These are phyloP conservation scores for Cystoderma amianthinum DNA, from an alignment of 768 basidiomycete genomes.

Conservation along the genomic window DNA sequence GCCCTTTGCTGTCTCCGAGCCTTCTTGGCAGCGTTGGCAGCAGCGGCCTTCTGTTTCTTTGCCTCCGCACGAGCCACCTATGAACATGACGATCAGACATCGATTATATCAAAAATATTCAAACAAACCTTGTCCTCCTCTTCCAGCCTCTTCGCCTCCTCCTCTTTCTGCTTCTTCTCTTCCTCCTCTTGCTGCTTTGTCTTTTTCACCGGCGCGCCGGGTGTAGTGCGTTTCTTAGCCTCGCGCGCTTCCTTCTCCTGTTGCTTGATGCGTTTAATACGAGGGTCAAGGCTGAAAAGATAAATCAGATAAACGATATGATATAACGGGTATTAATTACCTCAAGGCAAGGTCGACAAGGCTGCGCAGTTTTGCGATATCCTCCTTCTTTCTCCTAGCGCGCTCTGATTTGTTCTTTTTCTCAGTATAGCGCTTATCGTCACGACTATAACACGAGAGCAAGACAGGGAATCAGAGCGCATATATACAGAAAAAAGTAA, in stretches of 20 bases:
- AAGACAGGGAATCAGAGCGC: too few relatives aligned
- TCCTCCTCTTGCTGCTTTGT: conserved; percentile 69
- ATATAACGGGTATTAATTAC: conserved; percentile 19
- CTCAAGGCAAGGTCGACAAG: conserved; percentile 82
- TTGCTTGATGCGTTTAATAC: conserved; percentile 95
- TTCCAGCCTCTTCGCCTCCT: conserved; percentile 69
- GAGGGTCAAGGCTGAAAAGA: conserved; percentile 61
- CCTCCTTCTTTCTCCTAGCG: conserved; percentile 94
- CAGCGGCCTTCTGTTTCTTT: conserved; percentile 80
- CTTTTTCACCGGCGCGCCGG: conserved; percentile 53
- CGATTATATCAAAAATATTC: neutral
- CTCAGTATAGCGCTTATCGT: conserved; percentile 98
- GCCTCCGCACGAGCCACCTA: conserved; percentile 62
- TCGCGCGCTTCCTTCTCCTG: conserved; percentile 93
- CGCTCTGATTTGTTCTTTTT: conserved; percentile 99
- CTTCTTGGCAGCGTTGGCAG: conserved; percentile 89
- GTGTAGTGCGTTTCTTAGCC: conserved; percentile 66
- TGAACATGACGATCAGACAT: neutral
- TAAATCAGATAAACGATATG: neutral
- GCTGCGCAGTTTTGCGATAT: conserved; percentile 80
- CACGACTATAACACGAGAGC: conserved; percentile 59
- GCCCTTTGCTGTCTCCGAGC: conserved; percentile 62
- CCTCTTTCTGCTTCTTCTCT: conserved; percentile 68
- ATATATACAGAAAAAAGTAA: neutral
- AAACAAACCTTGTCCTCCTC: conserved; percentile 72